These are phyloP conservation scores for Porodaedalea pini DNA, from an alignment of 1,284 basidiomycete species.

Conservation along the genomic window DNA sequence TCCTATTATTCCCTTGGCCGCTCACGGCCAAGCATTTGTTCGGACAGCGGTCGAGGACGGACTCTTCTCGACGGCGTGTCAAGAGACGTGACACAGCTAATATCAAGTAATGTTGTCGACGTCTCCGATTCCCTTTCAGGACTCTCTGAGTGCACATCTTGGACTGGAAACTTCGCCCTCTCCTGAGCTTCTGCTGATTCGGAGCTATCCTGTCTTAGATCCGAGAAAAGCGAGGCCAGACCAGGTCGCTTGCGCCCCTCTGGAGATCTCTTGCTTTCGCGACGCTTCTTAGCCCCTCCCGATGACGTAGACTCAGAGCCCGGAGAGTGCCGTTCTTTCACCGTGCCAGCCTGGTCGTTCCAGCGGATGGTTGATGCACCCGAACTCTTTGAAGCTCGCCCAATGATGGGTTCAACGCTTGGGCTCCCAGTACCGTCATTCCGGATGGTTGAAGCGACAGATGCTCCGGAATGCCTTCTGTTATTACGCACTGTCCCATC, in stretches of 20 bases:
- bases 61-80: slow-evolving; percentile 51
- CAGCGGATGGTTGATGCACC: slow-evolving; percentile 48
- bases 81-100: slow-evolving; percentile 13
- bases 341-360: slow-evolving; percentile 61
- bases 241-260: slow-evolving; percentile 44
- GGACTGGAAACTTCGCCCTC: slow-evolving; percentile 32
- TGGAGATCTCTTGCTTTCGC: slow-evolving; percentile 24
- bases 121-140: slow-evolving; percentile 42
- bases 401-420: slow-evolving; percentile 23
- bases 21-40: slow-evolving; percentile 51
- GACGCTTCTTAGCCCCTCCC: slow-evolving; percentile 26
- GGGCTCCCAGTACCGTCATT: slow-evolving; percentile 51
- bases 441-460: slow-evolving; percentile 47
- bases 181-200: slow-evolving; percentile 19
- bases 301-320: slow-evolving; percentile 36
- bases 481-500: slow-evolving; percentile 3
- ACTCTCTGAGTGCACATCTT: slow-evolving; percentile 46
- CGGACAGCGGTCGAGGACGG: slow-evolving; percentile 57
- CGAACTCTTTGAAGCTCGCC: slow-evolving; percentile 16
- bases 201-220: slow-evolving; percentile 25
- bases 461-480: slow-evolving; percentile 34
- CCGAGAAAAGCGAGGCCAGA: slow-evolving; percentile 48
- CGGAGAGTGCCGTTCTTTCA: slow-evolving; percentile 46
- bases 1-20: slow-evolving; percentile 53
- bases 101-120: slow-evolving; percentile 27